Conservation (phyloP, 176 grass and related monocot genomes). For the Secale cereale region DNA sequence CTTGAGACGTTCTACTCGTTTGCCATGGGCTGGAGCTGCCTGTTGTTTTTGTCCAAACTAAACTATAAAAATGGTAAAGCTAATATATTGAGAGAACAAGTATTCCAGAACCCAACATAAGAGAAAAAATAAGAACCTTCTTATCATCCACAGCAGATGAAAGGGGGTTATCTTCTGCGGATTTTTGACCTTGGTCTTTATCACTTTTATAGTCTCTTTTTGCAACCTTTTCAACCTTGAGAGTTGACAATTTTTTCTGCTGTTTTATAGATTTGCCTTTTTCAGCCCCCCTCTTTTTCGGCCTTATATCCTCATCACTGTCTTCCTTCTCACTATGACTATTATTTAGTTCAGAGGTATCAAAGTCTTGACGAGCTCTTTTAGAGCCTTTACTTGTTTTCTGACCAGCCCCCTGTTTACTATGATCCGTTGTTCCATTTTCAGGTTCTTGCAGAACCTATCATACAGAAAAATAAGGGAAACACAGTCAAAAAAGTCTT, state of each 20-base stretch:
- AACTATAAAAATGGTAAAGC: slow-evolving; percentile 24
- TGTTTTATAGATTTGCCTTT: slow-evolving; percentile 55
- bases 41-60: slow-evolving; percentile 64
- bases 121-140: slow-evolving; percentile 35
- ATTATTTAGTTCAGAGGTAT: slow-evolving; percentile 58
- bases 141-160: slow-evolving; percentile 71
- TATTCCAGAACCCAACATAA: slow-evolving; percentile 1
- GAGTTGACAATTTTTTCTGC: slow-evolving; percentile 44
- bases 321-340: slow-evolving; percentile 47
- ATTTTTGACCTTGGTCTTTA: slow-evolving; percentile 7
- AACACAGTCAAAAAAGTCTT: slow-evolving; percentile 21
- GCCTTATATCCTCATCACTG: slow-evolving; percentile 45
- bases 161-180: slow-evolving; percentile 41
- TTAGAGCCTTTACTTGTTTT: slow-evolving; percentile 50
- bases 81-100: slow-evolving; percentile 6
- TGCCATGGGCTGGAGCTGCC: slow-evolving; percentile 59
- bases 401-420: slow-evolving; percentile 39
- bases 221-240: slow-evolving; percentile 52
- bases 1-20: slow-evolving; percentile 75
- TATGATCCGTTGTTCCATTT: slow-evolving; percentile 61
- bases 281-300: slow-evolving; percentile 50
- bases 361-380: slow-evolving; percentile 52
- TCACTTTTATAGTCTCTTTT: slow-evolving; percentile 32
- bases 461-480: slow-evolving; percentile 19
- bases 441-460: slow-evolving; percentile 71